phyloP scores from a whole-genome alignment of 2,329 filamentous ascomycete genomes.

The Epichloe amarillans region DNA sequence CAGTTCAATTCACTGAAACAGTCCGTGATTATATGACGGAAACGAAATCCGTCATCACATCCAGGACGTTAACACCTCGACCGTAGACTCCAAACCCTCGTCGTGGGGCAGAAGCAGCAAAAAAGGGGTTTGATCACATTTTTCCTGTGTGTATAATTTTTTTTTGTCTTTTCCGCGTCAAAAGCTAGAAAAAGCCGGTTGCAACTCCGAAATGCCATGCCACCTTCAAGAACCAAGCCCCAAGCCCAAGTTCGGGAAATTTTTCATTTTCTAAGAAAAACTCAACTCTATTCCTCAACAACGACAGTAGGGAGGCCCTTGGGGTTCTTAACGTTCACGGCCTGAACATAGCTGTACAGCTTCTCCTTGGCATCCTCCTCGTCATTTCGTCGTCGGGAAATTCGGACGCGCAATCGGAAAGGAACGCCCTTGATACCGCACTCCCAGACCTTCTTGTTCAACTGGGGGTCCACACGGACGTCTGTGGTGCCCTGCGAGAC shows the following conservation, averaged over 20 bases:
- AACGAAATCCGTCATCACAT: conserved; percentile 5
- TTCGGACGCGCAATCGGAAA: conserved; percentile 93
- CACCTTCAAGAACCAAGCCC: conserved; percentile 28
- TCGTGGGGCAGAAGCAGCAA: neutral
- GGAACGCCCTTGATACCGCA: conserved; percentile 97
- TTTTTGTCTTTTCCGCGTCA: conserved; percentile 24
- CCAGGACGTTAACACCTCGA: neutral
- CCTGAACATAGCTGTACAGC: conserved; percentile 99
- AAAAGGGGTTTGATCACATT: conserved; percentile 22
- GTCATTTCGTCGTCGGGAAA: conserved; percentile 99
- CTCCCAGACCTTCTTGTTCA: conserved; percentile 99
- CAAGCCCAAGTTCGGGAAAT: conserved; percentile 25
- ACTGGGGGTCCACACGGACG: conserved; percentile 93
- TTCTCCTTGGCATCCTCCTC: conserved; percentile 99
- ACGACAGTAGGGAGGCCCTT: conserved; percentile 92
- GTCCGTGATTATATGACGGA: neutral
- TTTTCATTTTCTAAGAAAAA: conserved; percentile 2
- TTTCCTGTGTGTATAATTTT: conserved; percentile 12
- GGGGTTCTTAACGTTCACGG: conserved; percentile 97
- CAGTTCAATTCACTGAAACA: neutral
- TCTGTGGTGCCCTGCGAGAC: conserved; percentile 71
- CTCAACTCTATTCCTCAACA: conserved; percentile 54
- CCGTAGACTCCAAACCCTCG: neutral
- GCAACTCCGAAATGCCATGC: conserved; percentile 34
- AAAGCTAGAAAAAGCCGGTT: conserved; percentile 31